These are phyloP conservation scores for Eucalyptus tenuipes DNA, from an alignment of 345 rosid species.

Conservation along the genomic window DNA sequence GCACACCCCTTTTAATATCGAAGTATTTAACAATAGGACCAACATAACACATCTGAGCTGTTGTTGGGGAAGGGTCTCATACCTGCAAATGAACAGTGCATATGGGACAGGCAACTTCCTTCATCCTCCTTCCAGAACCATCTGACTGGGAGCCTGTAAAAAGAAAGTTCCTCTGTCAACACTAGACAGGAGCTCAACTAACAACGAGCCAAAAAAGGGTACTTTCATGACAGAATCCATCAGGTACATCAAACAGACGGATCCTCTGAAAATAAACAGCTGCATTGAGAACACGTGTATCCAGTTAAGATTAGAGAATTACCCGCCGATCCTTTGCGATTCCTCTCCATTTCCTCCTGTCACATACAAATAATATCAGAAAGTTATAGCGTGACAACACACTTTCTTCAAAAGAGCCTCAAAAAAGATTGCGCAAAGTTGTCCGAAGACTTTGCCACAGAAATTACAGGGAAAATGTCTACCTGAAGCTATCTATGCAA, in stretches of 20 bases:
- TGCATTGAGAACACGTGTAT: background rate
- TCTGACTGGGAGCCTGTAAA: slow-evolving; percentile 51
- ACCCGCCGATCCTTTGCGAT: slow-evolving; percentile 68
- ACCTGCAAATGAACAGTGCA: slow-evolving; percentile 99
- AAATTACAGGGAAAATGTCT: background rate
- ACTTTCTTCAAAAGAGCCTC: background rate
- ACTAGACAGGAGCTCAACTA: background rate
- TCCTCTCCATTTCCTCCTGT: slow-evolving; percentile 98
- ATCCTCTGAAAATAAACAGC: background rate
- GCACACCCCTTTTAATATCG: background rate
- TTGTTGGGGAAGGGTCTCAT: background rate
- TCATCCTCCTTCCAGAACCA: slow-evolving; percentile 77
- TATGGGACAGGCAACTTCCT: slow-evolving; percentile 95
- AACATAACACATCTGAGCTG: background rate
- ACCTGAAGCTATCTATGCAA: background rate
- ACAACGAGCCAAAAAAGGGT: background rate
- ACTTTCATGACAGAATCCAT: background rate
- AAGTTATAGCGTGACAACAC: background rate
- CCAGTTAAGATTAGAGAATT: background rate
- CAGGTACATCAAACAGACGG: background rate
- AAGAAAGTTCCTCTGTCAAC: background rate
- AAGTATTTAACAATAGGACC: background rate
- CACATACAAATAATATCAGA: slow-evolving; percentile 2
- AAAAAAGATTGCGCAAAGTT: background rate
- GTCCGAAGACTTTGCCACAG: background rate